Base-by-base conservation (phyloP, 257 asterid species). In the Capsicum baccatum region DNA sequence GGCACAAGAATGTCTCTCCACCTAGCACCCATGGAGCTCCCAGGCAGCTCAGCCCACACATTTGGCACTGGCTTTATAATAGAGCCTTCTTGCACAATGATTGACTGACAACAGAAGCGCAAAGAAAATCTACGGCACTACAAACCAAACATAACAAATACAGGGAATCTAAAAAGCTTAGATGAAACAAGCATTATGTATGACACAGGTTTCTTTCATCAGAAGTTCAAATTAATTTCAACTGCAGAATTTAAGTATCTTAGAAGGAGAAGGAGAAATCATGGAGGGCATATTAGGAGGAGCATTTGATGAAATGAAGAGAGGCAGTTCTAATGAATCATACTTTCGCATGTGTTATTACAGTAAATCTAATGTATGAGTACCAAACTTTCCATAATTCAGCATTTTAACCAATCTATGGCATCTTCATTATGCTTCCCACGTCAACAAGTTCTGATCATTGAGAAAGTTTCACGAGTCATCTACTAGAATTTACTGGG, bases 41-140 rank as follows among this genome's bases (percentile, higher is more conserved):
- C 42, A 13, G 81, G 81, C 47, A 50, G 62, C 47, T 50, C 81
- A 74, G 62, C 60, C 79, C 37, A 74, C 59, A 12, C 47, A 74
- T 6, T 74, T n/a, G 2, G 19, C 19, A 74, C 62, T 50, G 81
- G 62, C n/a, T 52, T 74, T 21, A 50, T 74, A 6, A 15, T 50
- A 50, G 21, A 50, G 62, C 8, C 60, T 74, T 74, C 62, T 74
- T 13, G 47, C 62, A 74, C 11, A 44, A 1, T 16, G 13, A 74
- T 74, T 48, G 44, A 21, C 4, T 50, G 81, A 74, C 81, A 74
- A 21, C 47, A 13, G 56, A 50, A 48, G 47, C 9, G 62, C 62
- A 74, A 50, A 74, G 62, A 74, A 52, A 74, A 50, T 21, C 44
- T 7, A 74, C 1, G 81, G 81, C 81, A 19, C 60, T 74, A 13